Percentiles rank a stretch among this genome's conserved stretches.
These are phyloP conservation scores for Lipomyces sp. DNA, from an alignment of 805 yeast species.

Conservation along the genomic window DNA sequence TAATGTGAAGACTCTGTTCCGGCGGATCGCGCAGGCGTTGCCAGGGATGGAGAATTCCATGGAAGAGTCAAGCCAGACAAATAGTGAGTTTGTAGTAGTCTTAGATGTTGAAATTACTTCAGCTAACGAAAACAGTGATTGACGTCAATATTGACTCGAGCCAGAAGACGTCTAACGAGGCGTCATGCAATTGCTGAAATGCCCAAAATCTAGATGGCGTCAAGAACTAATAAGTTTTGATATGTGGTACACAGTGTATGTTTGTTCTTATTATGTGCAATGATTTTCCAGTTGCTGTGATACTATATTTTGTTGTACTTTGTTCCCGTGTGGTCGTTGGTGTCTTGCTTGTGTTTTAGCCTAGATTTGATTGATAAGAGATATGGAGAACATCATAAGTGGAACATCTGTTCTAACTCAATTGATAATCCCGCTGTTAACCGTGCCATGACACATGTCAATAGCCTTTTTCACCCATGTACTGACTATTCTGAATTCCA, in stretches of 20 bases:
- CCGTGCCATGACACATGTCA: no score
- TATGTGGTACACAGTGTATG: constrained; percentile 3
- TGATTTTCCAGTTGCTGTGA: constrained; percentile 4
- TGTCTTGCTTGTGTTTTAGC: background rate
- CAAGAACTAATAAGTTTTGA: background rate
- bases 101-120: background rate
- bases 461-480: no score
- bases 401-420: no score
- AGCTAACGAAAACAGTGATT: constrained; percentile 26
- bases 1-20: constrained; percentile 87
- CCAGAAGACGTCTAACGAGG: constrained; percentile 26
- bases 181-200: constrained; percentile 26
- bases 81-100: constrained; percentile 20
- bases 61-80: constrained; percentile 33
- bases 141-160: constrained; percentile 36
- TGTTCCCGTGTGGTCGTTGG: background rate
- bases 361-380: background rate
- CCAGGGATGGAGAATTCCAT: constrained; percentile 69
- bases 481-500: no score
- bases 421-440: no score
- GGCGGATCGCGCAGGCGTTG: constrained; percentile 84
- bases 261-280: background rate
- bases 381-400: no score
- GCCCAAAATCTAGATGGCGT: background rate
- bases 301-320: constrained; percentile 7